Percentiles rank a stretch among this genome's conserved stretches.
phyloP scores from a whole-genome alignment of 495 filamentous ascomycete genomes.

The Filosporella fistucella region DNA sequence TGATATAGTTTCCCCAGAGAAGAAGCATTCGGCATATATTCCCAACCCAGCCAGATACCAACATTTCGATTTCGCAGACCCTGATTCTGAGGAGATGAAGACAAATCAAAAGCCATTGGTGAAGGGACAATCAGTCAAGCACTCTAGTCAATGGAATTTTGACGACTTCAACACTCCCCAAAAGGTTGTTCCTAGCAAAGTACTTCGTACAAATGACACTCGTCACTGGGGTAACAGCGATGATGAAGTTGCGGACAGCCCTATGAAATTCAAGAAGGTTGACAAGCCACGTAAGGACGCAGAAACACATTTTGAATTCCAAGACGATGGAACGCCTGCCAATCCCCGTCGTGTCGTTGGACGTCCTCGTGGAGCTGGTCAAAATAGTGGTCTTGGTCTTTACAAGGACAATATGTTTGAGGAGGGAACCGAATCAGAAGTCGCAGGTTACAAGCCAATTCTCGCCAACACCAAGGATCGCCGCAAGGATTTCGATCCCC shows the following conservation, averaged over 20 bases:
- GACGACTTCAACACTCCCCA: constrained; percentile 79
- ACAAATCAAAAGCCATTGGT: constrained; percentile 31
- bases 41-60: constrained; percentile 69
- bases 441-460: constrained; percentile 58
- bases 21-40: constrained; percentile 37
- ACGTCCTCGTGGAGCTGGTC: constrained; percentile 41
- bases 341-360: constrained; percentile 20
- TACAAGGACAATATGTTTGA: constrained; percentile 75
- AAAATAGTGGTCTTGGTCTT: constrained; percentile 63
- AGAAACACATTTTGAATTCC: constrained; percentile 73
- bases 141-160: constrained; percentile 74
- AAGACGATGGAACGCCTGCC: constrained; percentile 46
- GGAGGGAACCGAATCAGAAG: constrained; percentile 49
- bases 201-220: constrained; percentile 50
- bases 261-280: constrained; percentile 48
- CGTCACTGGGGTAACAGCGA: constrained; percentile 71
- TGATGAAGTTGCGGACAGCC: constrained; percentile 54
- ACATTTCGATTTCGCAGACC: constrained; percentile 83
- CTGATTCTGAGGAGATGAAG: constrained; percentile 31
- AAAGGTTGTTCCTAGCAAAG: constrained; percentile 48
- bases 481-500: constrained; percentile 66
- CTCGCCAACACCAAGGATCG: constrained; percentile 64
- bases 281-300: constrained; percentile 71
- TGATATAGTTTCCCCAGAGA: constrained; percentile 31
- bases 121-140: constrained; percentile 50